Percentiles rank a stretch among this genome's conserved stretches.
Evolutionary conservation across 441 rosid species (phyloP).

Genomic region (Dalechampia spathulata): DNA sequence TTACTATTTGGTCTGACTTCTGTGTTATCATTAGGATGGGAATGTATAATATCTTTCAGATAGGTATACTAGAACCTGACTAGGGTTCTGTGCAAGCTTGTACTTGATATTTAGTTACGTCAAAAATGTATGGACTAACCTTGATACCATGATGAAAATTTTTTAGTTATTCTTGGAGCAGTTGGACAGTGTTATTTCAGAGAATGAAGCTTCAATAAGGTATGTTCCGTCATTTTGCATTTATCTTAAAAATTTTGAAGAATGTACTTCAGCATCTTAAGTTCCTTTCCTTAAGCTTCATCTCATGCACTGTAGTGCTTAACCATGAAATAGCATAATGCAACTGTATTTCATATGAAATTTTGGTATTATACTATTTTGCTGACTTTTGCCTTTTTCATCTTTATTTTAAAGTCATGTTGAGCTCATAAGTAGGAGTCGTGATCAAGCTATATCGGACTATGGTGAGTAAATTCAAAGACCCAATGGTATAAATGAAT

Average conservation of each 20-base stretch:
- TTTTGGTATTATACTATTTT: slow-evolving; percentile 3
- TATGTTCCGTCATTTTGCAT: slow-evolving; percentile 17
- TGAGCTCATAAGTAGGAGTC: slow-evolving; percentile 71
- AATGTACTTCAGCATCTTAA: neutral
- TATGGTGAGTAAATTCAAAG: slow-evolving; percentile 51
- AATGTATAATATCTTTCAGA: neutral
- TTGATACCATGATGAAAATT: slow-evolving; percentile 4
- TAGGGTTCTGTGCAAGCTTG: neutral
- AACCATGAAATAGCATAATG: neutral
- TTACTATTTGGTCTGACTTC: too few species aligned
- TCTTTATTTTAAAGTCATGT: slow-evolving; percentile 46
- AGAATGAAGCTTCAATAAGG: slow-evolving; percentile 72
- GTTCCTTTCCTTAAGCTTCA: neutral
- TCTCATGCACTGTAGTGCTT: neutral
- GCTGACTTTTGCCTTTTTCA: neutral
- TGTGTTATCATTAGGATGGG: too few species aligned
- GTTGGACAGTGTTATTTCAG: slow-evolving; percentile 78
- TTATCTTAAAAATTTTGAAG: neutral
- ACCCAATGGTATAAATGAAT: slow-evolving; percentile 9
- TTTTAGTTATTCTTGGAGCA: slow-evolving; percentile 89
- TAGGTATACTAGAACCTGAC: neutral
- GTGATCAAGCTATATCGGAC: slow-evolving; percentile 86
- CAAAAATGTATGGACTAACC: neutral
- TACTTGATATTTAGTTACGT: neutral
- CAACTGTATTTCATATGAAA: neutral